These are phyloP conservation scores for Lachancea lanzarotensis DNA, from an alignment of 805 yeast species.

Conservation along the genomic window DNA sequence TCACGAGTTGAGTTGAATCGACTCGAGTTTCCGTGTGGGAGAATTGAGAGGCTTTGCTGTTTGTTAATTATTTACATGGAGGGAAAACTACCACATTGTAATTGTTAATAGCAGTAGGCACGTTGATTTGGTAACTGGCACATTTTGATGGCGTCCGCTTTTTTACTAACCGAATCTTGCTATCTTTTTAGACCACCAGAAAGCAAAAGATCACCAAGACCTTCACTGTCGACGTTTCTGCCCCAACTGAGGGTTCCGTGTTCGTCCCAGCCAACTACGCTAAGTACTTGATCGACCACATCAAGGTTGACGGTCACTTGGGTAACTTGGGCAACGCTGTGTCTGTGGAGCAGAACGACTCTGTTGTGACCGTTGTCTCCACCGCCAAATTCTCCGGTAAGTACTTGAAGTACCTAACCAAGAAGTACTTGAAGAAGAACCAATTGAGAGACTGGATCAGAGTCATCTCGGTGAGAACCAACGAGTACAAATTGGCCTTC, in stretches of 20 bases:
- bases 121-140: constrained; percentile 13
- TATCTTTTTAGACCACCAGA: constrained; percentile 59
- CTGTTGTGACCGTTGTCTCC: constrained; percentile 81
- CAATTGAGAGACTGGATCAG: constrained; percentile 99
- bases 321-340: constrained; percentile 97
- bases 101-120: constrained; percentile 38
- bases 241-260: constrained; percentile 96
- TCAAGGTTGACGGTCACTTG: constrained; percentile 94
- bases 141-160: background rate
- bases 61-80: constrained; percentile 28
- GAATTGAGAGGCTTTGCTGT: constrained; percentile 19
- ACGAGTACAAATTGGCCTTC: constrained; percentile 96
- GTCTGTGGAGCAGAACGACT: constrained; percentile 83
- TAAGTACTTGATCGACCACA: constrained; percentile 97
- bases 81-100: constrained; percentile 14
- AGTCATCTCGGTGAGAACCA: constrained; percentile 91
- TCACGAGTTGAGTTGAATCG: background rate
- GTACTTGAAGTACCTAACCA: constrained; percentile 98
- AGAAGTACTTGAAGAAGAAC: constrained; percentile 99
- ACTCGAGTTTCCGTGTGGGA: background rate
- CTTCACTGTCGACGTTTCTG: constrained; percentile 92
- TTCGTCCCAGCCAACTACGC: constrained; percentile 97
- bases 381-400: constrained; percentile 98
- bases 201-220: constrained; percentile 78
- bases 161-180: constrained; percentile 12